Evolutionary conservation across 2,329 filamentous ascomycete species (phyloP), one percentile per base, ranked within the genome.

Genomic region (Coniochaeta sp.): DNA sequence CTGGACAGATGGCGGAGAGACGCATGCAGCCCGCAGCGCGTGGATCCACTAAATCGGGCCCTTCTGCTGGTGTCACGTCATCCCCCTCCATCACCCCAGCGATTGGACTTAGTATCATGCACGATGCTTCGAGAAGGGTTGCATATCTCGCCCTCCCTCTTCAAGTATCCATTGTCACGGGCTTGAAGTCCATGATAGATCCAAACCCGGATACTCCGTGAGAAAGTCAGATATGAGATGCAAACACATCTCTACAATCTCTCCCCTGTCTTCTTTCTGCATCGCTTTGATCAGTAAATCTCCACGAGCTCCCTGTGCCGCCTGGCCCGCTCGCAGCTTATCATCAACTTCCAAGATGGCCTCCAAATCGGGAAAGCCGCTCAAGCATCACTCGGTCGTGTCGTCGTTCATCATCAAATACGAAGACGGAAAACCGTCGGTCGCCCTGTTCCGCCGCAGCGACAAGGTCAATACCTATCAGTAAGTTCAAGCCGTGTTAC

Each of bases 391-490:
- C 59, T 72, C 72, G 1, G 79, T 84, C 3, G 79, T 79, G 1
- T 78, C 75, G 2, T 78, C 76, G 55, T 84, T 84, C 67, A 76
- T 84, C 62, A 77, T 84, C 71, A 78, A 76, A 59, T 72, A 74
- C 22, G 72, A 75, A 2, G 65, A 73, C 34, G 66, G 63, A 4
- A 70, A 69, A 32, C 73, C 79, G 1, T 73, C 74, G 40, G 82
- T 89, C 6, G 86, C 85, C 1, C 74, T 89, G 0, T 89, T 89
- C 69, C 77, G 79, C 52, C 79, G 87, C 16, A 88, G 85, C 66
- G 75, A 74, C 58, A 78, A 83, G 62, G 83, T 88, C 17, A 74
- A 73, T 5, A 85, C 84, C 0, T 89, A 89, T 65, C 79, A 72
- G 83, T 87, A 72, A 63, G 78, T 67, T 38, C n/a, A n/a, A 62